phyloP scores from a whole-genome alignment of 2,329 filamentous ascomycete genomes.

The Trichoderma koningiopsis region DNA sequence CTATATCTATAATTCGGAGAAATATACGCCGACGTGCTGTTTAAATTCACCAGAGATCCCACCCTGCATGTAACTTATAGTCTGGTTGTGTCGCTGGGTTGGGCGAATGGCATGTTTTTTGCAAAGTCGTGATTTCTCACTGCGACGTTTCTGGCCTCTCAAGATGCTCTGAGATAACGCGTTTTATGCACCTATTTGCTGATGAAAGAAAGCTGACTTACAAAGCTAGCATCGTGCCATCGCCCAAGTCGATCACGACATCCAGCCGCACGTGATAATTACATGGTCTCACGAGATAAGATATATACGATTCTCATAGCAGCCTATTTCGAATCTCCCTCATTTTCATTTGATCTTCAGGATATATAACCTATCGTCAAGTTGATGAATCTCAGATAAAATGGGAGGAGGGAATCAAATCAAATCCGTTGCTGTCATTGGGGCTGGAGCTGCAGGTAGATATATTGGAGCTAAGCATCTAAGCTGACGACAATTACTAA shows the following conservation, averaged over 20 bases:
- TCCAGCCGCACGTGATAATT: constrained; percentile 22
- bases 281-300: neutral
- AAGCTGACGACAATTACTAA: constrained; percentile 21
- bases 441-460: constrained; percentile 26
- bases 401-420: constrained; percentile 25
- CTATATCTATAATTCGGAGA: neutral
- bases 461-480: neutral
- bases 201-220: constrained; percentile 18
- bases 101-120: neutral
- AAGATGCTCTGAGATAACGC: constrained; percentile 3
- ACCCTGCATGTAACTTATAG: neutral
- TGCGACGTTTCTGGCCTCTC: neutral
- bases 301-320: neutral
- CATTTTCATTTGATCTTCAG: neutral
- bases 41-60: neutral
- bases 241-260: constrained; percentile 24
- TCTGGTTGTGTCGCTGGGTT: neutral
- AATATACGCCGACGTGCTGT: neutral
- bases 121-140: neutral
- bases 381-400: neutral
- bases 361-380: neutral
- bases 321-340: neutral
- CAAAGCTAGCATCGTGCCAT: constrained; percentile 15
- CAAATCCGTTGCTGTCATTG: constrained; percentile 26
- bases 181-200: constrained; percentile 14